Evolutionary conservation across 192 early-diverging fungal species (phyloP).

Genomic region (Powellomyces hirtus): DNA sequence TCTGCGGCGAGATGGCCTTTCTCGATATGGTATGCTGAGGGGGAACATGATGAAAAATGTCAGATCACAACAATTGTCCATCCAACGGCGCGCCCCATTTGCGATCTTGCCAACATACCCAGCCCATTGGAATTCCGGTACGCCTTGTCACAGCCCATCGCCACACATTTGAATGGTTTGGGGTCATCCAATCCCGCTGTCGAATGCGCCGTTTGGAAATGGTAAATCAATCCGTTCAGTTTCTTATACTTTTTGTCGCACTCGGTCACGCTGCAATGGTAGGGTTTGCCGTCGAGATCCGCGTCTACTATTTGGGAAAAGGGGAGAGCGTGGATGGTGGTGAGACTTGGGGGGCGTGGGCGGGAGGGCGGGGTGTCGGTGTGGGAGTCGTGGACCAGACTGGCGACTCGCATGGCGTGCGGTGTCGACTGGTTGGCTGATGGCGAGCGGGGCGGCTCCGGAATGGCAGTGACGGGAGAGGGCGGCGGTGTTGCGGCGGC

Average conservation of each 20-base stretch:
- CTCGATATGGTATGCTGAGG: slow-evolving; percentile 31
- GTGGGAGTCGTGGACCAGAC: neutral
- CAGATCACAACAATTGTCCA: neutral
- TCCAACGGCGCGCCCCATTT: neutral
- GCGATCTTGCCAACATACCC: slow-evolving; percentile 2
- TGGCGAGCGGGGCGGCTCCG: too few species aligned
- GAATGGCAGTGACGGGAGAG: too few species aligned
- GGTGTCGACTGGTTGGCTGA: neutral
- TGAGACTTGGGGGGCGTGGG: neutral
- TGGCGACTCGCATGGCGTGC: slow-evolving; percentile 3
- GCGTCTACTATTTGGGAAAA: neutral
- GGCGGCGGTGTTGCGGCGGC: too few species aligned
- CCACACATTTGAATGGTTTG: slow-evolving; percentile 32
- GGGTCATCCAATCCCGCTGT: slow-evolving; percentile 32
- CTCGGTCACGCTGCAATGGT: slow-evolving; percentile 5
- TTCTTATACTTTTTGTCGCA: slow-evolving; percentile 70
- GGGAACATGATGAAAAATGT: neutral
- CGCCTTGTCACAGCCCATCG: slow-evolving; percentile 18
- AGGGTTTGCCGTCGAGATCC: slow-evolving; percentile 24
- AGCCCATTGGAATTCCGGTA: slow-evolving; percentile 37
- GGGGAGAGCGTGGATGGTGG: neutral
- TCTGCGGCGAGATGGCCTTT: slow-evolving; percentile 12
- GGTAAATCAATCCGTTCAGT: slow-evolving; percentile 88
- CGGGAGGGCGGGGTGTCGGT: neutral
- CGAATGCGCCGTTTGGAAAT: slow-evolving; percentile 76